These are phyloP conservation scores for Ophiocordyceps australis DNA, from an alignment of 2,329 filamentous ascomycete genomes.

Conservation along the genomic window DNA sequence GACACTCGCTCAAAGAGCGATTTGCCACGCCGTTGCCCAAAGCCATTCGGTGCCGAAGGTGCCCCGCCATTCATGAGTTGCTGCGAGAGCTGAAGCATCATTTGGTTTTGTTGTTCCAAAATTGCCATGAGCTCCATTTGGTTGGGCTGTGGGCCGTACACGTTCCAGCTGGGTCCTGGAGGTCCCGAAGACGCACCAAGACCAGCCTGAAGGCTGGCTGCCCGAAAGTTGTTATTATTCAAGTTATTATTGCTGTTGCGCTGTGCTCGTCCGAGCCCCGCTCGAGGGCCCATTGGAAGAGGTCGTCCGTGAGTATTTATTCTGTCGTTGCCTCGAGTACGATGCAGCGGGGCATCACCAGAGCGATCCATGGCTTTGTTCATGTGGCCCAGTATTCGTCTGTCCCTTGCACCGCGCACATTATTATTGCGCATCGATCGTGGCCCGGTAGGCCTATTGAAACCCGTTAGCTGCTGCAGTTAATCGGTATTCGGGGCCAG, in stretches of 20 bases:
- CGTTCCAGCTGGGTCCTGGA: conserved; percentile 25
- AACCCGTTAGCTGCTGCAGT: too few species aligned
- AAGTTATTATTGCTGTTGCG: too few species aligned
- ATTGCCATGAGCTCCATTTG: conserved; percentile 50
- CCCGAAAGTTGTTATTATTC: conserved; percentile 32
- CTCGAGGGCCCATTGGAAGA: conserved; percentile 53
- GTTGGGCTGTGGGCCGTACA: conserved; percentile 25
- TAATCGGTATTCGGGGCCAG: background rate
- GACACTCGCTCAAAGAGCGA: conserved; percentile 64
- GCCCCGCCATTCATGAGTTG: conserved; percentile 39
- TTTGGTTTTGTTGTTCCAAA: conserved; percentile 71
- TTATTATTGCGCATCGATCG: conserved; percentile 78
- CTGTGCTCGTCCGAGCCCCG: conserved; percentile 28
- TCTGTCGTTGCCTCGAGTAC: conserved; percentile 58
- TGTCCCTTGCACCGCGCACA: conserved; percentile 44
- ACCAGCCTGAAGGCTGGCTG: conserved; percentile 29
- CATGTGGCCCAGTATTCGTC: conserved; percentile 72
- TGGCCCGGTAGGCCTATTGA: conserved; percentile 68
- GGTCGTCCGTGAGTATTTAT: conserved; percentile 64
- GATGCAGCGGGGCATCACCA: conserved; percentile 59
- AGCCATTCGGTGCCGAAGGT: conserved; percentile 17
- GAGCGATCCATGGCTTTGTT: conserved; percentile 67
- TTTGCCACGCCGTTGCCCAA: conserved; percentile 24
- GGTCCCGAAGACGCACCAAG: conserved; percentile 17
- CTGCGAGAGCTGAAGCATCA: conserved; percentile 62